Evolutionary conservation across 805 yeast species (phyloP).

Genomic region (Schwanniomyces pseudopolymorphus): DNA sequence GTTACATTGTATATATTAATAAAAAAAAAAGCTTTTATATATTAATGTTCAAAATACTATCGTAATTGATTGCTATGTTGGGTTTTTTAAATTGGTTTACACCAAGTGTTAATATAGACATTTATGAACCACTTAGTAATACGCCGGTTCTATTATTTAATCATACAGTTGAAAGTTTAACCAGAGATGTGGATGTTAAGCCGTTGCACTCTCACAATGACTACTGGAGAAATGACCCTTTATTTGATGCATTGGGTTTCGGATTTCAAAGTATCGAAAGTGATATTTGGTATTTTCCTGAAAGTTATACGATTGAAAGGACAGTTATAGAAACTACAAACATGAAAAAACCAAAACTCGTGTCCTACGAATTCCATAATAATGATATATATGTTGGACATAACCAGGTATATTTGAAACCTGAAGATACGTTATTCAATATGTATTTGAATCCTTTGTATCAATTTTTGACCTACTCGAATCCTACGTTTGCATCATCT

Average conservation of each 20-base stretch:
- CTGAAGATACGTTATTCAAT: conserved; percentile 44
- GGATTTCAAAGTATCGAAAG: conserved; percentile 65
- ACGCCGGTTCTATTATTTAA: conserved; percentile 21
- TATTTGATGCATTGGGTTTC: conserved; percentile 54
- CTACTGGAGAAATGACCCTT: conserved; percentile 60
- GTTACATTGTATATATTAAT: too few relatives aligned
- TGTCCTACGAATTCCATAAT: conserved; percentile 18
- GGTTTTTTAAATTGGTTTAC: conserved; percentile 12
- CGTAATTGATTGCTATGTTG: conserved; percentile 9
- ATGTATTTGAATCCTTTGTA: conserved; percentile 57
- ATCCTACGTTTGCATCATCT: conserved; percentile 24
- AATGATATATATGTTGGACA: conserved; percentile 63
- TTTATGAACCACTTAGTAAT: conserved; percentile 1
- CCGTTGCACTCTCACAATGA: conserved; percentile 69
- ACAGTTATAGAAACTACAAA: conserved; percentile 25
- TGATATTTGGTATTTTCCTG: conserved; percentile 57
- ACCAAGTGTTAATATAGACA: not conserved
- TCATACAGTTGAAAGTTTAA: conserved; percentile 25
- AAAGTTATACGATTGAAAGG: conserved; percentile 26
- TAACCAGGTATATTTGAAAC: conserved; percentile 44
- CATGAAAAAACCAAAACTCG: conserved; percentile 5
- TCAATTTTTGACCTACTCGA: conserved; percentile 48
- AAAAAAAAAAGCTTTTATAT: too few relatives aligned
- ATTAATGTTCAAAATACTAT: too few relatives aligned
- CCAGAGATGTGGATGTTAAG: conserved; percentile 38